phyloP scores from a whole-genome alignment of 345 rosid species.

The Eucalyptus cladocalyx region DNA sequence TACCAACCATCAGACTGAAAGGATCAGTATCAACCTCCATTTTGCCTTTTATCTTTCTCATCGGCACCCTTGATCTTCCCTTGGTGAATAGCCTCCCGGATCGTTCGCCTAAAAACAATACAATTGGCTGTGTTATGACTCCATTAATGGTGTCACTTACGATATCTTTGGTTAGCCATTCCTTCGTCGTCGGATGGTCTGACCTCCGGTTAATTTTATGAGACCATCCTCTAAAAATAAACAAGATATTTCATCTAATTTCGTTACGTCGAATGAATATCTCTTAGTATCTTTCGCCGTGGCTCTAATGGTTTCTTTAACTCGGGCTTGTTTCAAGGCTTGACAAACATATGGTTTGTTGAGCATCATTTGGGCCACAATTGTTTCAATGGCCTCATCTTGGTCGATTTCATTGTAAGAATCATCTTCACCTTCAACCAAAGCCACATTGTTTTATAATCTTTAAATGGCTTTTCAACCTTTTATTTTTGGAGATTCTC shows the following conservation, averaged over 20 bases:
- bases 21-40: background rate
- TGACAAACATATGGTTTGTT: background rate
- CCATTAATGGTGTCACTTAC: background rate
- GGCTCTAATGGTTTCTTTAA: background rate
- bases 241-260: too few species aligned
- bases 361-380: too few species aligned
- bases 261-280: background rate
- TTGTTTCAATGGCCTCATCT: background rate
- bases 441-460: background rate
- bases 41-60: background rate
- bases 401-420: background rate
- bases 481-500: background rate
- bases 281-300: background rate
- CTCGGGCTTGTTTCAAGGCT: background rate
- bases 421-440: background rate
- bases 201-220: background rate
- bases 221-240: background rate
- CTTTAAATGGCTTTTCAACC: background rate
- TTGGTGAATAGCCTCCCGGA: background rate
- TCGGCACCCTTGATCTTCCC: background rate
- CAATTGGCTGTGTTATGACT: background rate
- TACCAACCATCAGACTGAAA: background rate
- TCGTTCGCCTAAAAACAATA: background rate
- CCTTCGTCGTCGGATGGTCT: background rate
- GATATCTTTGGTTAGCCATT: background rate